These are phyloP conservation scores for Mycena amicta DNA, from an alignment of 768 basidiomycete species.

Conservation along the genomic window DNA sequence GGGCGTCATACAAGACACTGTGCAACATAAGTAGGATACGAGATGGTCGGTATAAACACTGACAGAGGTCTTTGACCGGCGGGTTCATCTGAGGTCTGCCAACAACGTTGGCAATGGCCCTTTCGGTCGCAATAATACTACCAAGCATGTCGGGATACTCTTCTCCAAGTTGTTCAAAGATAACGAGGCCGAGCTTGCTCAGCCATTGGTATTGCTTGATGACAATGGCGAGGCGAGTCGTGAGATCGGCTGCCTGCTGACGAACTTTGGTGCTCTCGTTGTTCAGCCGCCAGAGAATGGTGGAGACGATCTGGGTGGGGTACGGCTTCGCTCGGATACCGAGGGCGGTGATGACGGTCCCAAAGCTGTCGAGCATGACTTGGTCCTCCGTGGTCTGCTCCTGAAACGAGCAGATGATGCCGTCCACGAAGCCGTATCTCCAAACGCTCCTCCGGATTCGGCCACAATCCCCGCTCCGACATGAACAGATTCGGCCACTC, in stretches of 20 bases:
- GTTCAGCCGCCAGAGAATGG: constrained; percentile 98
- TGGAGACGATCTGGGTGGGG: constrained; percentile 93
- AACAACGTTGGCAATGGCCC: constrained; percentile 98
- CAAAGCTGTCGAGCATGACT: too few relatives aligned
- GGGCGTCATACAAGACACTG: constrained; percentile 99
- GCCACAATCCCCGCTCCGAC: constrained; percentile 86
- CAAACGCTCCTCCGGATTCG: constrained; percentile 81
- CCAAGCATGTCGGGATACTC: constrained; percentile 99
- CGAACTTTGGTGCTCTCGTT: constrained; percentile 99
- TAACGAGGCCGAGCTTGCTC: constrained; percentile 93
- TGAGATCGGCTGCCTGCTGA: too few relatives aligned
- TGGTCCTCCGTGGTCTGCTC: too few relatives aligned
- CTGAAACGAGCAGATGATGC: constrained; percentile 98
- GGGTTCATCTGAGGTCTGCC: constrained; percentile 99
- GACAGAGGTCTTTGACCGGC: constrained; percentile 96
- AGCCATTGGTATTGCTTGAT: constrained; percentile 97
- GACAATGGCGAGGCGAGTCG: constrained; percentile 91
- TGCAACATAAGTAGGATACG: background rate
- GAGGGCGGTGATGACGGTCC: constrained; percentile 95
- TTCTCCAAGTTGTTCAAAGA: constrained; percentile 98
- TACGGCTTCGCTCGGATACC: constrained; percentile 98
- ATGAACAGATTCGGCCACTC: constrained; percentile 65
- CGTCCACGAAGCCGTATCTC: constrained; percentile 94
- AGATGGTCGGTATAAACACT: constrained; percentile 40
- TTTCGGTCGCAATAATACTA: constrained; percentile 98